These are phyloP conservation scores for Leccinum angustisporum DNA, from an alignment of 1,284 basidiomycete species.

Conservation along the genomic window DNA sequence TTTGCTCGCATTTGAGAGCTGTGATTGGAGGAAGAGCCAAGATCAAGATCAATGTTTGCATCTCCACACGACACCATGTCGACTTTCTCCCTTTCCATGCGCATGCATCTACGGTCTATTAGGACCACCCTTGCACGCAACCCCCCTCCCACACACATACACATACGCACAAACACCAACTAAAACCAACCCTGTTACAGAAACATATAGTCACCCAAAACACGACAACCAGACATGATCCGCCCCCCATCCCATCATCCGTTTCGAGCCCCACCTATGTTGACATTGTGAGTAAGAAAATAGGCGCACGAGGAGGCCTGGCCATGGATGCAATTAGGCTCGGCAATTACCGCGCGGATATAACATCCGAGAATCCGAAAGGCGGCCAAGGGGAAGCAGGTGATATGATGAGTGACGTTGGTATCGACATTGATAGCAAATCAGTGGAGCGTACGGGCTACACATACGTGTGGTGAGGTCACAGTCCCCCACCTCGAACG, in stretches of 20 bases:
- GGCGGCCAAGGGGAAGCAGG: conserved; percentile 1
- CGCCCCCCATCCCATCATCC: conserved; percentile 10
- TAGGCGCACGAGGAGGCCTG: not conserved
- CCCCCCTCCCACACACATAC: not conserved
- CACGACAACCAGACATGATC: conserved; percentile 1
- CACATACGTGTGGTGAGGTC: conserved; percentile 5
- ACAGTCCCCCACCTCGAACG: conserved; percentile 6
- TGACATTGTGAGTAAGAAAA: not conserved
- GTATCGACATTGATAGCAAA: not conserved
- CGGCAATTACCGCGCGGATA: conserved; percentile 2
- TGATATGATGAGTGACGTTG: conserved; percentile 5
- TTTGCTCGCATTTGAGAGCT: not conserved
- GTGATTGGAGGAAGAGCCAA: not conserved
- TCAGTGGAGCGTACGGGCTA: not conserved
- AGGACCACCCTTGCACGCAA: not conserved
- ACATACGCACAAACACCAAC: not conserved
- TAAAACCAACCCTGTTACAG: conserved; percentile 1
- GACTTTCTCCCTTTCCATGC: not conserved
- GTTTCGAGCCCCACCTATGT: not conserved
- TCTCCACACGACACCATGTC: not conserved
- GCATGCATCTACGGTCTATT: not conserved
- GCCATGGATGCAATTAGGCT: conserved; percentile 2
- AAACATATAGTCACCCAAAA: conserved; percentile 3
- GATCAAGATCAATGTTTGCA: not conserved
- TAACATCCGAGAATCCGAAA: conserved; percentile 14